phyloP scores from a whole-genome alignment of 169 alveolate genomes.

The Theileria sp. region DNA sequence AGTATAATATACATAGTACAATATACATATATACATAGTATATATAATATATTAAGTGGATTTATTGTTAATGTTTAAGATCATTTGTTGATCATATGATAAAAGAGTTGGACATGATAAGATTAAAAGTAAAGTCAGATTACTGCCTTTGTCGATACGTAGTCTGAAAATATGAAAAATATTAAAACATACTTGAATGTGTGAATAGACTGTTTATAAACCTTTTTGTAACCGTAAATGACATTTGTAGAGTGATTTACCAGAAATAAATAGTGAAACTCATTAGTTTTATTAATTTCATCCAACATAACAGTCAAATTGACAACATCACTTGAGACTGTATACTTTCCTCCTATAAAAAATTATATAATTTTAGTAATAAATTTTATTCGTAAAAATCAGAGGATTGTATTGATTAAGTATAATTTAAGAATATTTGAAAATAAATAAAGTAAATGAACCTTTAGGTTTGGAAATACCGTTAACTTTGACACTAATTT shows the following conservation, averaged over 20 bases:
- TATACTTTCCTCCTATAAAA: background rate
- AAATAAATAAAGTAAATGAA: too few relatives aligned
- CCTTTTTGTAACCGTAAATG: conserved; percentile 57
- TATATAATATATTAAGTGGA: background rate
- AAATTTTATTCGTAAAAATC: too few relatives aligned
- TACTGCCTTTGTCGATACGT: background rate
- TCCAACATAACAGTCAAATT: conserved; percentile 25
- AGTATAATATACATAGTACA: background rate
- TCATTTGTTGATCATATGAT: background rate
- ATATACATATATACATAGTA: background rate
- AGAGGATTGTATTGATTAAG: too few relatives aligned
- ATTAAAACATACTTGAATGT: conserved; percentile 36
- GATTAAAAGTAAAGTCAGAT: background rate
- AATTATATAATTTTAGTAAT: conserved; percentile 10
- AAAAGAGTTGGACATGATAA: background rate
- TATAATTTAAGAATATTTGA: too few relatives aligned
- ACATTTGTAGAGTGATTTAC: conserved; percentile 31
- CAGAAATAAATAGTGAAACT: conserved; percentile 33
- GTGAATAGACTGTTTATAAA: conserved; percentile 21
- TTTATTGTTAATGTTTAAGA: background rate
- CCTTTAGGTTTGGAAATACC: background rate
- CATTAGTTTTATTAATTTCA: background rate
- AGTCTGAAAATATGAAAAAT: background rate
- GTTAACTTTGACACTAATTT: conserved; percentile 19
- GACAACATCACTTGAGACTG: conserved; percentile 6